Base-by-base conservation (phyloP, 1,284 basidiomycete genomes). In the Waitea zeae region DNA sequence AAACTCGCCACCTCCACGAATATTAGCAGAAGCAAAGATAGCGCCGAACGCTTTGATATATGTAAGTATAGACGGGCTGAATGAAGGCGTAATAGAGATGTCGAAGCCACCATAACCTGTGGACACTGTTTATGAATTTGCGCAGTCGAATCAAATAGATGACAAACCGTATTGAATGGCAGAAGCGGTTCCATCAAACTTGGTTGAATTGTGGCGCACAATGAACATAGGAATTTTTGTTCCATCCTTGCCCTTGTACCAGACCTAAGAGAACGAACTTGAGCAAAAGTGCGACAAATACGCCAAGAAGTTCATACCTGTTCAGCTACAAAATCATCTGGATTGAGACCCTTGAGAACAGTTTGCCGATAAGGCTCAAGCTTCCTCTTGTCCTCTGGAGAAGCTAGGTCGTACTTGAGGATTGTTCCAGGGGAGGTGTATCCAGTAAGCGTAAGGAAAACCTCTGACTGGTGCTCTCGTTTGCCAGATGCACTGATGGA, bases 211-310 rank as follows among this genome's bases (percentile, higher is more conserved):
- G 47, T 79, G 79, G 34, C 73, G 66, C 19, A 88, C 82, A 38
- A 90, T 66, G 48, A 88, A 90, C 82, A 90, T 87, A 2, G 86
- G 84, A 20, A 90, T 62, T 34, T 63, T 67, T 2, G 83, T 88
- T 0, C 83, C 82, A 46, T 90, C 87, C 50, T 80, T 81, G 53
- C 72, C 76, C 14, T 59, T 50, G 46, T 76, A 86, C 72, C 82
- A 86, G 37, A n/a, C n/a, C n/a, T n/a, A n/a, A n/a, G n/a, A n/a
- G n/a, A n/a, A n/a, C n/a, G n/a, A n/a, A n/a, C n/a, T n/a, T n/a
- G n/a, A n/a, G n/a, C n/a, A n/a, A n/a, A n/a, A n/a, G n/a, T n/a
- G n/a, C n/a, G n/a, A n/a, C n/a, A n/a, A n/a, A n/a, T n/a, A n/a
- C n/a, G n/a, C n/a, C n/a, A n/a, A n/a, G n/a, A n/a, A n/a, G n/a